Base-by-base conservation (phyloP, 305 asterid species). In the Fraxinus nigra region DNA sequence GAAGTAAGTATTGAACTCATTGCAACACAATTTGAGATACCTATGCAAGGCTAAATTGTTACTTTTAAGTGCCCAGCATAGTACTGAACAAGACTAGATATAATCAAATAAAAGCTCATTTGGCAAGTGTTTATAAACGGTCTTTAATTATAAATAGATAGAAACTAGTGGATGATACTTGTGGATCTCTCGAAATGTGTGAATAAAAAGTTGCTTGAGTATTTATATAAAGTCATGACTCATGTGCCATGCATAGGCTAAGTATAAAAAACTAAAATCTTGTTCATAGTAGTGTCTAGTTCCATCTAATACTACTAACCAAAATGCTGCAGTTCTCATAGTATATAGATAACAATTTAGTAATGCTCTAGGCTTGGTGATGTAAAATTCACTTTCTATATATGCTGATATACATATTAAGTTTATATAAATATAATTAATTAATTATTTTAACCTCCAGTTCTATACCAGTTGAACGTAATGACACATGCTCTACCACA, bases 1-100 rank as follows among this genome's bases (percentile, higher is more conserved):
- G 98, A 95, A 91, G 98, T 95, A 91, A 90, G 97, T 87, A 7
- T 40, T 63, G 48, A 59, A 26, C 18, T 78, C 82, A 22, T 18
- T 37, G 26, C 74, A 46, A 67, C 16, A 9, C 59, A 14, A 4
- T 24, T 38, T 34, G n/a, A 61, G 61, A 20, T 24, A 35, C 46
- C 32, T 10, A 40, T 11, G 61, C 5, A 51, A 51, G 7, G 79
- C n/a, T 43, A 43, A 51, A 10, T 69, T 30, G 18, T 30, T 6
- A 26, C 16, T 76, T 40, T 76, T 51, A 75, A 24, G 9, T 43
- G 7, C 34, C 9, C 3, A 10, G 70, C 7, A 14, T 48, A 14
- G 59, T 1, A 51, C 22, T 51, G 33, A 24, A 63, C 72, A 7
- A 24, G 16, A 63, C 5, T 63, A 3, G n/a, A 63, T 5, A 63